phyloP scores from a whole-genome alignment of 208 protist genomes.

The Chromosphaera perkinsii region DNA sequence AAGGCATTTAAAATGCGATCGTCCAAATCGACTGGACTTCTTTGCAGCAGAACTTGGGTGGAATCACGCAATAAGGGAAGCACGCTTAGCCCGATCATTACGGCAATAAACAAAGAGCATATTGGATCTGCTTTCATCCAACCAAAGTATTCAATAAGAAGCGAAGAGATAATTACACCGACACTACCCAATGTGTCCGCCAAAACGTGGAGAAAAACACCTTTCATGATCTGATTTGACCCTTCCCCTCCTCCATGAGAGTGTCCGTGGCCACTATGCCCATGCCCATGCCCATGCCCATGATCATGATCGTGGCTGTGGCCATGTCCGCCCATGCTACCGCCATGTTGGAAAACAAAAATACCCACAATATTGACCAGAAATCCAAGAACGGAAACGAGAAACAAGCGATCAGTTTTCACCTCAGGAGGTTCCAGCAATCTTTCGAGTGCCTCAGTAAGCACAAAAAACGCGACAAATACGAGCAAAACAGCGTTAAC shows the following conservation, averaged over 20 bases:
- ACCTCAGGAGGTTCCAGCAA: slow-evolving; percentile 44
- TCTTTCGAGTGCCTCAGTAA: slow-evolving; percentile 58
- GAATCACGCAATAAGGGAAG: not conserved
- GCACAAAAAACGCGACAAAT: slow-evolving; percentile 58
- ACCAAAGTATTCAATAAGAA: slow-evolving; percentile 42
- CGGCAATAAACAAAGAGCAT: slow-evolving; percentile 2
- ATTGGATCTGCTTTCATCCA: not conserved
- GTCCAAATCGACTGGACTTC: not conserved
- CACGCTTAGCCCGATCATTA: not conserved
- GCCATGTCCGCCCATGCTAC: slow-evolving; percentile 36
- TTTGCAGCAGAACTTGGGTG: not conserved
- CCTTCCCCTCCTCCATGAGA: slow-evolving; percentile 4
- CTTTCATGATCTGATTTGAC: not conserved
- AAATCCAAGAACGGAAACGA: slow-evolving; percentile 54
- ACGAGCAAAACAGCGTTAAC: slow-evolving; percentile 64
- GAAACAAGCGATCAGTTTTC: slow-evolving; percentile 46
- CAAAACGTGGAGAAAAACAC: slow-evolving; percentile 66
- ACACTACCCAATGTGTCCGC: slow-evolving; percentile 64
- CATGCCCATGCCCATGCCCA: slow-evolving; percentile 19
- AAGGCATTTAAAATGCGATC: too few relatives aligned
- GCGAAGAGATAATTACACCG: slow-evolving; percentile 62
- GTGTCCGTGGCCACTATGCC: slow-evolving; percentile 32
- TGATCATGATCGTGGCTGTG: slow-evolving; percentile 33
- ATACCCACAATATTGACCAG: slow-evolving; percentile 63
- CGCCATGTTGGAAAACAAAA: slow-evolving; percentile 51